Evolutionary conservation across 345 rosid species (phyloP).

Genomic region (Populus deltoides): DNA sequence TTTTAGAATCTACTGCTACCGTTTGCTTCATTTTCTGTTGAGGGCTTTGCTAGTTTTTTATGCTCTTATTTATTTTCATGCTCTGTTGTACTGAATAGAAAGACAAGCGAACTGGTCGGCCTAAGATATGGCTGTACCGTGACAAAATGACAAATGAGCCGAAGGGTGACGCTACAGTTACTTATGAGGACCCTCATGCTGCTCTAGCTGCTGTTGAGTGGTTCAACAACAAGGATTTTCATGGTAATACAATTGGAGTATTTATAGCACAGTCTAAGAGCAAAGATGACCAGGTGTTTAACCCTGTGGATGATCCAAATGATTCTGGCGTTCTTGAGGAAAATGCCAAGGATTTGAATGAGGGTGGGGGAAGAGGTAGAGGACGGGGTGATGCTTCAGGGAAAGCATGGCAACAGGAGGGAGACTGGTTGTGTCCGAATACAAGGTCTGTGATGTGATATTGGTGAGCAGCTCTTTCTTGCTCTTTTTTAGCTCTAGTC

Average conservation of each 20-base stretch:
- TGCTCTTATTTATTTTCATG: not conserved
- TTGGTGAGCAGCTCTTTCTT: slow-evolving; percentile 98
- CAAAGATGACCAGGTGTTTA: slow-evolving; percentile 38
- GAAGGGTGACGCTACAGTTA: slow-evolving; percentile 94
- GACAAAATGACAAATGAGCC: slow-evolving; percentile 91
- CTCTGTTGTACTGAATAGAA: slow-evolving; percentile 36
- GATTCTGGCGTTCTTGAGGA: slow-evolving; percentile 48
- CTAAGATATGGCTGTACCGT: slow-evolving; percentile 87
- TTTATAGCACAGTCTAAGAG: slow-evolving; percentile 76
- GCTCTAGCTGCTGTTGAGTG: slow-evolving; percentile 96
- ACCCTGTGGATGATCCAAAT: slow-evolving; percentile 29
- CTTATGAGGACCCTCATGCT: slow-evolving; percentile 98
- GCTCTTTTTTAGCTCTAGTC: slow-evolving; percentile 40
- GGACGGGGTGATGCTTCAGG: slow-evolving; percentile 73
- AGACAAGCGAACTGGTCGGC: slow-evolving; percentile 89
- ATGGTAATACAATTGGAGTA: slow-evolving; percentile 77
- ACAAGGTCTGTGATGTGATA: slow-evolving; percentile 99
- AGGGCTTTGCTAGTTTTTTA: not conserved
- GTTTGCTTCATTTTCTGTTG: not conserved
- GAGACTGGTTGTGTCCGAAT: slow-evolving; percentile 98
- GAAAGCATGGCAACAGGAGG: slow-evolving; percentile 93
- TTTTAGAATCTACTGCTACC: too few species aligned
- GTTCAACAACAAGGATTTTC: slow-evolving; percentile 95
- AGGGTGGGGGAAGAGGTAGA: slow-evolving; percentile 63
- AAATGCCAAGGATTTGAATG: slow-evolving; percentile 41